Conservation (phyloP, 305 asterid genomes). For the Fraxinus angustifolia region DNA sequence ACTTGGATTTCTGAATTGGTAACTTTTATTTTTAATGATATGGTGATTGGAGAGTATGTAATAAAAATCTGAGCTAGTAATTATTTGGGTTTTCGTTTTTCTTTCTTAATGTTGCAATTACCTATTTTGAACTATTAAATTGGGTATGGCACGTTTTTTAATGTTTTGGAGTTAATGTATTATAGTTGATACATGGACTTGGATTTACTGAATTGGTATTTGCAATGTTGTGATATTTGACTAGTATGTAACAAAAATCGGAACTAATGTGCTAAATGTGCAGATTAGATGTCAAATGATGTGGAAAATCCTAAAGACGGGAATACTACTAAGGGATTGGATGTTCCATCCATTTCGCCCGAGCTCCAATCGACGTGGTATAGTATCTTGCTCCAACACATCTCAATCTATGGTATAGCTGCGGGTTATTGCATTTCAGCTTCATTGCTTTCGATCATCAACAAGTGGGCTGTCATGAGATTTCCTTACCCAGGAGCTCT, state of each 20-base stretch:
- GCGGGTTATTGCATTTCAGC: constrained; percentile 90
- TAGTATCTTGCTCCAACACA: constrained; percentile 53
- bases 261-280: constrained; percentile 3
- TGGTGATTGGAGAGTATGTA: not conserved
- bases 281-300: constrained; percentile 63
- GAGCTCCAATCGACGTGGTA: constrained; percentile 43
- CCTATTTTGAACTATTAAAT: not conserved
- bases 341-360: constrained; percentile 28
- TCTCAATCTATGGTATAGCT: constrained; percentile 78
- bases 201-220: constrained; percentile 7
- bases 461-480: constrained; percentile 95
- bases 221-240: not conserved
- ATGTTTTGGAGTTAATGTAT: not conserved
- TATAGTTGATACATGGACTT: not conserved
- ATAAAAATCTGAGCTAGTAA: not conserved
- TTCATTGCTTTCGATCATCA: constrained; percentile 77
- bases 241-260: not conserved
- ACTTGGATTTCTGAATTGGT: not conserved
- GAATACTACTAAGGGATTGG: constrained; percentile 21
- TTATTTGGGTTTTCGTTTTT: not conserved
- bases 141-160: not conserved
- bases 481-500: constrained; percentile 93
- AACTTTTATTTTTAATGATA: not conserved
- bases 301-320: constrained; percentile 58
- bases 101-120: not conserved